Base-by-base conservation (phyloP, 1,139 yeast species). In the Taphrina sp. region DNA sequence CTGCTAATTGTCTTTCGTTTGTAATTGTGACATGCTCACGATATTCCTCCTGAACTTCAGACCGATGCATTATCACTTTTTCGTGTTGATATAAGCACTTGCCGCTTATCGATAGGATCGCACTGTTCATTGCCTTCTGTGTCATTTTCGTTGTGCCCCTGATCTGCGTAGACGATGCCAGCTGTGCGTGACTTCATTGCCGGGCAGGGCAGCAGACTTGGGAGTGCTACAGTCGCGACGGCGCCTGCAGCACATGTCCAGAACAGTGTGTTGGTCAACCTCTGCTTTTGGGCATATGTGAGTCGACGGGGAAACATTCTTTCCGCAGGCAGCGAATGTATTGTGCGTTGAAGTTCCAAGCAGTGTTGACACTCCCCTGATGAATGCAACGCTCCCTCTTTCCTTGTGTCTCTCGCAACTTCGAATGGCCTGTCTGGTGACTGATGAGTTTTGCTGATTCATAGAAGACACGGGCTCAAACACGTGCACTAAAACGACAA, bases 161-260 rank as follows among this genome's bases (percentile, higher is more conserved):
- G 23, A 16, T 41, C 45, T 16, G 54, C 45, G 23, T 49, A 49
- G 38, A 49, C 54, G 22, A 49, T 19, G 10, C 54, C 46, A 7
- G 54, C 54, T 5, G 28, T 23, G 8, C 46, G 44, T 14, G 45
- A 20, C 19, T 39, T 39, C 36, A 49, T 42, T 5, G 47, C 47
- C 5, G 54, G 54, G 22, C 54, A 49, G 12, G 54, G 54, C n/a
- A 49, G 26, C 1, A 49, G 28, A 23, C 54, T 49, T 12, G 54
- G 54, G 24, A 49, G 29, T 14, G 54, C 54, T 5, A 49, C 54
- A 5, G 54, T 49, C 20, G 39, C 20, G 2, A 49, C 22, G 10
- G 54, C 54, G 8, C 54, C 54, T 3, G 26, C 17, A 17, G 54
- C 54, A 24, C 44, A 41, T 5, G 54, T 49, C 26, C 37, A 49